Evolutionary conservation across 331 rosid species (phyloP), one percentile per base, ranked within the genome.

Genomic region (Malus hybrid): DNA sequence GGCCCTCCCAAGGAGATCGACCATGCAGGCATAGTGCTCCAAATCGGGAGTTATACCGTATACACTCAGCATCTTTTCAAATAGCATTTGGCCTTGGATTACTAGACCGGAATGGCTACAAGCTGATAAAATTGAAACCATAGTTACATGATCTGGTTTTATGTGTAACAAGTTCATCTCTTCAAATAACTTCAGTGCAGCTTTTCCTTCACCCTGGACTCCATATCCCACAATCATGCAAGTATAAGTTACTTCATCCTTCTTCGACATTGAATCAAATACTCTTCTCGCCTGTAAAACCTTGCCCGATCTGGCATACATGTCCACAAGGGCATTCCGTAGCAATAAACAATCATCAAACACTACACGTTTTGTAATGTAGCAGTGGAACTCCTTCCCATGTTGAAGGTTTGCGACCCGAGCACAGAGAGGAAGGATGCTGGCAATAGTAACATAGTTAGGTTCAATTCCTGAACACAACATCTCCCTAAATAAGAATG

Each of bases 81-180:
- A 92, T 29, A 85, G 78, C 20, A 39, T 32, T 68, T 88, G 82
- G 46, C 96, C 99, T 55, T 85, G 84, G 20, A 54, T 66, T 64
- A 92, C 76, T 65, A 95, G 97, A 50, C 97, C 86, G 2, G 97
- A 92, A 80, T 95, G 99, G 77, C 96, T 95, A 69, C 99, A 92
- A 59, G 97, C 97, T 4, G 96, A 77, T 65, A 95, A 79, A 71
- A 90, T 85, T 8, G 91, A 94, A 44, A 95, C 86, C 97, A 92
- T 86, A 28, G 97, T 87, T 69, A 95, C 82, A 46, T 86, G 89
- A 81, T 95, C 97, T 1, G 97, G 99, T 79, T 87, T 82, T 78
- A 92, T 89, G 48, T 84, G 54, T 12, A 72, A 63, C 57, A 66
- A 70, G 65, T 70, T 63, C 99, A 95, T 92, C 84, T 95, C 96